Evolutionary conservation across 352 stramenopile genomes (phyloP), one percentile per base, ranked within the genome.

Genomic region (Pythium folliculosum): DNA sequence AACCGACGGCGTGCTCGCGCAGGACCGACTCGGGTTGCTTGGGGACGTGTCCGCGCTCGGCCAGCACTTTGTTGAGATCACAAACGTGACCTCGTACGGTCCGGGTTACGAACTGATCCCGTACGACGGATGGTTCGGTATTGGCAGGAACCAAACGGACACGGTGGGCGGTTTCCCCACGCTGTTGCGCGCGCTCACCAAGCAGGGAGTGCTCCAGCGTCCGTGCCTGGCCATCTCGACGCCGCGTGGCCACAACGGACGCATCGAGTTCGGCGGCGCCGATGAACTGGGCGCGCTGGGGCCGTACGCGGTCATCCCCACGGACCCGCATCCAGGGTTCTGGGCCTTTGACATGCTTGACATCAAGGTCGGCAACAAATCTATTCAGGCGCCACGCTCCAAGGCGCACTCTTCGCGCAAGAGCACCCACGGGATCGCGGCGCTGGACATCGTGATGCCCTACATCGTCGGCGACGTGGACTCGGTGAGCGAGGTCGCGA

Each of bases 61-160:
- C 7, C 45, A 56, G 58, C 27, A 25, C 32, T 65, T 65, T n/a
- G 37, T 48, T 10, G 58, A 65, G 47, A 38, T 65, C n/a, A 65
- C 32, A 2, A 43, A 65, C 17, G 45, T 65, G n/a, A 55, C 27
- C 21, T n/a, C 14, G 27, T 65, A 57, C 47, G 45, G 30, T 17
- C 44, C 44, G 32, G 56, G 49, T 47, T 65, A 65, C 22, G 2
- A 22, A 14, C 13, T 7, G 5, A 14, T 65, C 27, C 58, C 19
- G 14, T 51, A 40, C 30, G 58, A 65, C 47, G 58, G 58, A 1
- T 65, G 45, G 45, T 49, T 65, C 21, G 58, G 58, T 13, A 27
- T 65, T 22, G 58, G 45, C 14, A 14, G 9, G 6, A 55, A 56
- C 19, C 17, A 22, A 1, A 57, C 58, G 8, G 25, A 65, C 19